Percentiles rank a stretch among this genome's conserved stretches.
Evolutionary conservation across 2,329 filamentous ascomycete species (phyloP).

Genomic region (Neocatenulostroma microsporum): DNA sequence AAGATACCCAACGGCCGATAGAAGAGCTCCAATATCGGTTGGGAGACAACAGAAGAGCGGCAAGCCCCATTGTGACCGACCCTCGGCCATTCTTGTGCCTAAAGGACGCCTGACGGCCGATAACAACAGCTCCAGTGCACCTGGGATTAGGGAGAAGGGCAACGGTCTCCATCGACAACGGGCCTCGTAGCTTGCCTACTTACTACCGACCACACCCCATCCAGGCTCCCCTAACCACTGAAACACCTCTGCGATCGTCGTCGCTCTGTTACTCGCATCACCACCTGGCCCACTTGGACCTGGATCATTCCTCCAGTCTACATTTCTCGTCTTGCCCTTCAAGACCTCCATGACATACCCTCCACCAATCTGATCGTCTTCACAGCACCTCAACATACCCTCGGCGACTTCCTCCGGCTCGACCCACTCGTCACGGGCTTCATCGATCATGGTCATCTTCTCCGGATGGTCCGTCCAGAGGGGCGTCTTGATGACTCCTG

Average conservation of each 20-base stretch:
- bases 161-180: no score
- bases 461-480: constrained; percentile 56
- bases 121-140: no score
- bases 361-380: constrained; percentile 42
- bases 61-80: no score
- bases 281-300: constrained; percentile 43
- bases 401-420: constrained; percentile 54
- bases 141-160: no score
- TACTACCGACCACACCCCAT: constrained; percentile 47
- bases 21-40: no score
- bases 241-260: constrained; percentile 44
- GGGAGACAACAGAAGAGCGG: no score
- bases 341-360: constrained; percentile 52
- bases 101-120: no score
- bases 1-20: no score
- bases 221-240: constrained; percentile 39
- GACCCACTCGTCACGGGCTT: constrained; percentile 48
- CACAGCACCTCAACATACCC: constrained; percentile 50
- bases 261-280: constrained; percentile 31
- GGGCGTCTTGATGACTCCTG: constrained; percentile 55
- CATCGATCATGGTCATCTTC: constrained; percentile 47
- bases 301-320: constrained; percentile 46
- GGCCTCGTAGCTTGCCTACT: no score
- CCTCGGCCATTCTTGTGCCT: no score
- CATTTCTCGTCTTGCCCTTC: constrained; percentile 43